These are phyloP conservation scores for Zygnema cylindricum DNA, from an alignment of 139 green algal genomes.

Conservation along the genomic window DNA sequence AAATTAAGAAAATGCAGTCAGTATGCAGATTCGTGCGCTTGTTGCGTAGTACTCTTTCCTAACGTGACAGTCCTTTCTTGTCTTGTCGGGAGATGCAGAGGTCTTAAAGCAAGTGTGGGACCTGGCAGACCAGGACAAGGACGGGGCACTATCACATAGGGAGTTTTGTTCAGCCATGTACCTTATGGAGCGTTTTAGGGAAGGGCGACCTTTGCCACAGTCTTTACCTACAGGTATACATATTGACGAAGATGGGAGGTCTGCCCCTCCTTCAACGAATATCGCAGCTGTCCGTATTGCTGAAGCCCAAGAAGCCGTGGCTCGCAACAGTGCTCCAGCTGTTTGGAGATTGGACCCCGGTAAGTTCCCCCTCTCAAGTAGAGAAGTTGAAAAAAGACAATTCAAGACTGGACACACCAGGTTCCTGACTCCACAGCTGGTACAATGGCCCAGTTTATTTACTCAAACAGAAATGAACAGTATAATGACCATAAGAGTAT, in stretches of 20 bases:
- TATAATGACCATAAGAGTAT: too few species aligned
- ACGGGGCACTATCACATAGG: conserved; percentile 45
- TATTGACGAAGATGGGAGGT: conserved; percentile 34
- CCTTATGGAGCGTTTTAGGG: conserved; percentile 40
- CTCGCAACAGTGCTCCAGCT: conserved; percentile 20
- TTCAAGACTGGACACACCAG: background rate
- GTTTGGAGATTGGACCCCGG: too few species aligned
- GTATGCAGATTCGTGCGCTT: too few species aligned
- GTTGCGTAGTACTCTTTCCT: too few species aligned
- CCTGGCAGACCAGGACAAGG: conserved; percentile 46
- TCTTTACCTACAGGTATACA: conserved; percentile 38
- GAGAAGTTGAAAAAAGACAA: background rate
- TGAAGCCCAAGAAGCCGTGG: conserved; percentile 5
- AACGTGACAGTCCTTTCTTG: too few species aligned
- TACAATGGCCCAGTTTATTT: too few species aligned
- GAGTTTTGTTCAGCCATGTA: conserved; percentile 60
- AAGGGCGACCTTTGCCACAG: conserved; percentile 30
- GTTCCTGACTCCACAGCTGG: background rate
- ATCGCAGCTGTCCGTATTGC: conserved; percentile 28
- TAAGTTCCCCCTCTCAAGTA: too few species aligned
- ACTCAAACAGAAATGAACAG: too few species aligned
- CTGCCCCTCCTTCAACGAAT: background rate
- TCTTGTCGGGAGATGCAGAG: conserved; percentile 43
- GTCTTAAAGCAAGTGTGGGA: conserved; percentile 59
- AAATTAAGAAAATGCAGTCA: too few species aligned